Evolutionary conservation across 306 rosid genomes (phyloP).

Genomic region (Crotalaria pallida): DNA sequence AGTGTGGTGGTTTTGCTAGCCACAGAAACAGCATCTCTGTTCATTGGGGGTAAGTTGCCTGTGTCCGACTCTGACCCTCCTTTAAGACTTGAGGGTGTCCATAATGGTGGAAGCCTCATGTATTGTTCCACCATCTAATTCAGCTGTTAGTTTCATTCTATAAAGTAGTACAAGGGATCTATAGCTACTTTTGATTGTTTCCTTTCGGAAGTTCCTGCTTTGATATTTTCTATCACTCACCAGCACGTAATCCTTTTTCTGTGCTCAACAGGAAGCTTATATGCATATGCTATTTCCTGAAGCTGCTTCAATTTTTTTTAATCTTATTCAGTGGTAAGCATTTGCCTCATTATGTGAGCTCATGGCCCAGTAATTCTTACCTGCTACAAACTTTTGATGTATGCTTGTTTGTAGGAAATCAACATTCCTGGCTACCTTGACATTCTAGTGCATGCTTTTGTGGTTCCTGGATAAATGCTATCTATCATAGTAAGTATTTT

Average conservation of each 20-base stretch:
- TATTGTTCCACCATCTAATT: background rate
- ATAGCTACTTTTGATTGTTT: constrained; percentile 8
- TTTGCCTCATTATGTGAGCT: background rate
- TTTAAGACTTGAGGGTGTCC: background rate
- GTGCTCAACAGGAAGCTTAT: constrained; percentile 65
- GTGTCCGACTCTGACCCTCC: constrained; percentile 3
- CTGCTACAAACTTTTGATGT: constrained; percentile 3
- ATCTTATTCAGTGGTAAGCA: constrained; percentile 48
- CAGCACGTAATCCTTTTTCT: background rate
- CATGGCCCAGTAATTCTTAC: constrained; percentile 4
- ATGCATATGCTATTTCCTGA: constrained; percentile 78
- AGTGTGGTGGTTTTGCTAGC: background rate
- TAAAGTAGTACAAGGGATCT: constrained; percentile 8
- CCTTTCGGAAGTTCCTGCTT: background rate
- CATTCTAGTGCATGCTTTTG: constrained; percentile 32
- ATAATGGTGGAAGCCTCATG: background rate
- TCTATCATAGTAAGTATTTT: constrained; percentile 37
- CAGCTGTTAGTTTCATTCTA: background rate
- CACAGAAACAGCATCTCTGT: background rate
- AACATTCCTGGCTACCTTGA: constrained; percentile 26
- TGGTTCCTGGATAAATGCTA: constrained; percentile 31
- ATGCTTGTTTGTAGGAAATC: constrained; percentile 33
- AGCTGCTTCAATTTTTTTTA: constrained; percentile 24
- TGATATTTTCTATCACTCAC: background rate
- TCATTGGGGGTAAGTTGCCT: background rate